phyloP scores from a whole-genome alignment of 2,329 filamentous ascomycete genomes.

The Sporothrix phasma region DNA sequence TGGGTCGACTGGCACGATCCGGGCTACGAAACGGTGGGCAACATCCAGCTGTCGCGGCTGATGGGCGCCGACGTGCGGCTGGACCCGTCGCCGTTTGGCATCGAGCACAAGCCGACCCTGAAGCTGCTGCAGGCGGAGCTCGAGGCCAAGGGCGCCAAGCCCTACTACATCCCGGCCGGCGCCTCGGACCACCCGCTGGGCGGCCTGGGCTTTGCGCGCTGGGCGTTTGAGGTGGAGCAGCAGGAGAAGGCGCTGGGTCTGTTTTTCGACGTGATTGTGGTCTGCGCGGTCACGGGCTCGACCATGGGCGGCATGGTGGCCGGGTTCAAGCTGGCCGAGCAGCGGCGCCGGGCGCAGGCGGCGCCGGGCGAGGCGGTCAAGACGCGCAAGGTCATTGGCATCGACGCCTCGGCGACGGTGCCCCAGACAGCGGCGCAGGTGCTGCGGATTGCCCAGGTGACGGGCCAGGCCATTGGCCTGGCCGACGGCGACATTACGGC shows the following conservation, averaged over 20 bases:
- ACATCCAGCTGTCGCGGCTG: conserved; percentile 59
- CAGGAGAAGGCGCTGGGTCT: conserved; percentile 53
- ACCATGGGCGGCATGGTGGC: conserved; percentile 65
- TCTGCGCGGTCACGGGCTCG: conserved; percentile 61
- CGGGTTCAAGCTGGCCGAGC: conserved; percentile 56
- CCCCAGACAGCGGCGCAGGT: conserved; percentile 56
- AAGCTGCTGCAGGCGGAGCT: conserved; percentile 38
- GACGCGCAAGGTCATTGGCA: conserved; percentile 51
- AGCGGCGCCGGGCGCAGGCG: conserved; percentile 21
- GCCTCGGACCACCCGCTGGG: conserved; percentile 61
- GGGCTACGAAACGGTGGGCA: conserved; percentile 55
- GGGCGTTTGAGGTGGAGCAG: conserved; percentile 56
- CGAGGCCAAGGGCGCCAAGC: conserved; percentile 33
- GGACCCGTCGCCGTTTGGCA: conserved; percentile 52
- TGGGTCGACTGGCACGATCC: conserved; percentile 55
- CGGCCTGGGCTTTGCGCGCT: conserved; percentile 59
- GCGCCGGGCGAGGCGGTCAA: conserved; percentile 22
- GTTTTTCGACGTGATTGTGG: conserved; percentile 58
- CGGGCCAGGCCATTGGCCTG: conserved; percentile 53
- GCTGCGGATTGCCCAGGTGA: conserved; percentile 54
- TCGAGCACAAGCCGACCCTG: conserved; percentile 58
- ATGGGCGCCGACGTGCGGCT: conserved; percentile 57
- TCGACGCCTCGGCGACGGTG: conserved; percentile 54
- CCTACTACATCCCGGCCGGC: conserved; percentile 64
- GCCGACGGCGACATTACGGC: conserved; percentile 48